Evolutionary conservation across 2,329 filamentous ascomycete genomes (phyloP).

Genomic region (Neocucurbitaria cava): DNA sequence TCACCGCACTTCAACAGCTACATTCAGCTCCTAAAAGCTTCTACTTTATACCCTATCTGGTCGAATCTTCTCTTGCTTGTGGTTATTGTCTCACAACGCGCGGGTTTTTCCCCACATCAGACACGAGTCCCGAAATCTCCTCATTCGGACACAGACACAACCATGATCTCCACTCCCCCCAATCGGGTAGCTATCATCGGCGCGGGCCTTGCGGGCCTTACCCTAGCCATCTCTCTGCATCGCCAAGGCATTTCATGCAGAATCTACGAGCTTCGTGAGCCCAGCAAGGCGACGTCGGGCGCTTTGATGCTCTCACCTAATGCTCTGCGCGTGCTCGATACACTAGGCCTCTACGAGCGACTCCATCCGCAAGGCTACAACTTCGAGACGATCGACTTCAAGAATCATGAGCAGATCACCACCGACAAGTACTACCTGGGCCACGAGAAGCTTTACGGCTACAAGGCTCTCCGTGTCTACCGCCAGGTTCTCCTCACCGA

Average conservation of each 20-base stretch:
- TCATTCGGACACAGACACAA: not conserved
- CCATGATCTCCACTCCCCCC: slow-evolving; percentile 13
- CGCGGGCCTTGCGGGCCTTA: slow-evolving; percentile 60
- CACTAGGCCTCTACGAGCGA: slow-evolving; percentile 56
- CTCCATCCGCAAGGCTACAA: slow-evolving; percentile 56
- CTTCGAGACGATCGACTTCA: slow-evolving; percentile 57
- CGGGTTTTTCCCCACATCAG: not conserved
- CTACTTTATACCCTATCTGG: not conserved
- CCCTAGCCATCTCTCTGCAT: slow-evolving; percentile 63
- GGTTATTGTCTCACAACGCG: not conserved
- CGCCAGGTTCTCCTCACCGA: slow-evolving; percentile 59
- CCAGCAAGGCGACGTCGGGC: slow-evolving; percentile 44
- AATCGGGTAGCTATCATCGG: slow-evolving; percentile 55
- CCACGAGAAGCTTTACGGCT: slow-evolving; percentile 56
- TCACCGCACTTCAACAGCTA: not conserved
- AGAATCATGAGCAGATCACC: slow-evolving; percentile 46
- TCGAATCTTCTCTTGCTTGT: not conserved
- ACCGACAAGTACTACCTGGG: slow-evolving; percentile 58
- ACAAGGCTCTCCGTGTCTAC: slow-evolving; percentile 62
- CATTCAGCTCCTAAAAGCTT: not conserved
- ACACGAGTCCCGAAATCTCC: not conserved
- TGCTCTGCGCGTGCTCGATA: slow-evolving; percentile 61
- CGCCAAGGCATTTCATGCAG: slow-evolving; percentile 57
- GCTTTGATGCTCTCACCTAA: slow-evolving; percentile 61
- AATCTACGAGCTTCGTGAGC: slow-evolving; percentile 30